A percentile compares a stretch with the other conserved stretches of the same genome.
Evolutionary conservation across 2,329 filamentous ascomycete species (phyloP).

Genomic region (Zarea fungicola): DNA sequence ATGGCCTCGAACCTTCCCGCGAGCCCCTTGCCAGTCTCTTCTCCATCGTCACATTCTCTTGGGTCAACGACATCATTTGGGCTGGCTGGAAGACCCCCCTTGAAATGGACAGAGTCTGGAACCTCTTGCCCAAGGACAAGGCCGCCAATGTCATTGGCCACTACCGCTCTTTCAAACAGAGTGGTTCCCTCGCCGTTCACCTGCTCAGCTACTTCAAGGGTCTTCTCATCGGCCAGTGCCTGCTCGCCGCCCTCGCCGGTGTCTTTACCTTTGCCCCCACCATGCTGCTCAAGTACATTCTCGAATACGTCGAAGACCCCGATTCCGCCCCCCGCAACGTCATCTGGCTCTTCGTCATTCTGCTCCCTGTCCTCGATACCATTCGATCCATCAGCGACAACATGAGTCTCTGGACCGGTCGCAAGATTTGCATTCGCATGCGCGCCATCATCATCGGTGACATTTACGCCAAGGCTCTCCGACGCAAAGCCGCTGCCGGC

Average conservation of each 20-base stretch:
- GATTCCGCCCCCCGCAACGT: slow-evolving; percentile 72
- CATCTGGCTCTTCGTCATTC: slow-evolving; percentile 91
- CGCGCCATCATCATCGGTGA: slow-evolving; percentile 95
- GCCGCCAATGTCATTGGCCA: slow-evolving; percentile 72
- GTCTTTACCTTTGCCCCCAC: slow-evolving; percentile 89
- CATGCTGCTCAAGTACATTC: slow-evolving; percentile 80
- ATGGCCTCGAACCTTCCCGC: slow-evolving; percentile 76
- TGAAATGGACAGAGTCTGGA: slow-evolving; percentile 86
- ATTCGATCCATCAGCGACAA: slow-evolving; percentile 78
- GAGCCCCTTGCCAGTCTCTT: slow-evolving; percentile 86
- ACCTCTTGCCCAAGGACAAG: slow-evolving; percentile 82
- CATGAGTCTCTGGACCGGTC: slow-evolving; percentile 86
- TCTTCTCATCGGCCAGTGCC: slow-evolving; percentile 68
- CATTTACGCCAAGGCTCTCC: slow-evolving; percentile 91
- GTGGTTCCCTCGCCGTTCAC: slow-evolving; percentile 71
- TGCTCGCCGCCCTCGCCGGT: slow-evolving; percentile 73
- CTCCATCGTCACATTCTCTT: slow-evolving; percentile 80
- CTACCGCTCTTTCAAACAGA: slow-evolving; percentile 83
- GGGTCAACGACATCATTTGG: slow-evolving; percentile 87
- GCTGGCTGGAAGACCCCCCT: slow-evolving; percentile 80
- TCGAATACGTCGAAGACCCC: slow-evolving; percentile 89
- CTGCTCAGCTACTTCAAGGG: slow-evolving; percentile 79
- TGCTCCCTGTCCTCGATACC: slow-evolving; percentile 78
- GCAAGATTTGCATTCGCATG: slow-evolving; percentile 88
- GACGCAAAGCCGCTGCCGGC: slow-evolving; percentile 79